These are phyloP conservation scores for Danielia oregonensis DNA, from an alignment of 805 yeast species.

Conservation along the genomic window DNA sequence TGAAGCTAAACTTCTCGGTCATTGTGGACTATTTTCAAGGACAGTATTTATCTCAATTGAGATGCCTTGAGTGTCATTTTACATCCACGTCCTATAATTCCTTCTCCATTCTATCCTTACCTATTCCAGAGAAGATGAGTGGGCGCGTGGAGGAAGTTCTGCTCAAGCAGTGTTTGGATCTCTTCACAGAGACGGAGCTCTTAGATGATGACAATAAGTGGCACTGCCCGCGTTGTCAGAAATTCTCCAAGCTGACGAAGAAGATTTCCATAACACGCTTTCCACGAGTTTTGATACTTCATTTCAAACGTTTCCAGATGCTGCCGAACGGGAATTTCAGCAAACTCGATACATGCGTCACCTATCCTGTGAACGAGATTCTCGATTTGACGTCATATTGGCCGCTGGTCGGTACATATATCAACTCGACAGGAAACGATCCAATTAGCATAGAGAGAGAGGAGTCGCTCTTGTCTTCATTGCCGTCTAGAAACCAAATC, in stretches of 20 bases:
- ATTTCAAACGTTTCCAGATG: conserved; percentile 73
- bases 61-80: conserved; percentile 64
- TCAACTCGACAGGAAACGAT: conserved; percentile 8
- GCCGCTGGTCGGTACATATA: conserved; percentile 48
- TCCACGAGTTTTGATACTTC: conserved; percentile 77
- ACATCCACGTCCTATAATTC: conserved; percentile 87
- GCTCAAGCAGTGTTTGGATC: conserved; percentile 67
- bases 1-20: conserved; percentile 72
- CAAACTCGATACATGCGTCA: conserved; percentile 63
- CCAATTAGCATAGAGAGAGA: conserved; percentile 40
- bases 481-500: conserved; percentile 65
- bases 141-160: conserved; percentile 19
- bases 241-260: conserved; percentile 61
- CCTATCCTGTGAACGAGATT: conserved; percentile 54
- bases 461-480: conserved; percentile 40
- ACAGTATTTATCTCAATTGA: conserved; percentile 75
- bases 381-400: conserved; percentile 70
- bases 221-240: conserved; percentile 76
- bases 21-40: conserved; percentile 86
- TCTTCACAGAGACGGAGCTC: conserved; percentile 70
- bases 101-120: conserved; percentile 74
- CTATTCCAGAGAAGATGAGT: conserved; percentile 56
- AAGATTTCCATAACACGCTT: conserved; percentile 68
- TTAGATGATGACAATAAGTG: conserved; percentile 78
- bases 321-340: conserved; percentile 43